Conservation (phyloP, 768 basidiomycete genomes). For the Dentipellis fragilis region DNA sequence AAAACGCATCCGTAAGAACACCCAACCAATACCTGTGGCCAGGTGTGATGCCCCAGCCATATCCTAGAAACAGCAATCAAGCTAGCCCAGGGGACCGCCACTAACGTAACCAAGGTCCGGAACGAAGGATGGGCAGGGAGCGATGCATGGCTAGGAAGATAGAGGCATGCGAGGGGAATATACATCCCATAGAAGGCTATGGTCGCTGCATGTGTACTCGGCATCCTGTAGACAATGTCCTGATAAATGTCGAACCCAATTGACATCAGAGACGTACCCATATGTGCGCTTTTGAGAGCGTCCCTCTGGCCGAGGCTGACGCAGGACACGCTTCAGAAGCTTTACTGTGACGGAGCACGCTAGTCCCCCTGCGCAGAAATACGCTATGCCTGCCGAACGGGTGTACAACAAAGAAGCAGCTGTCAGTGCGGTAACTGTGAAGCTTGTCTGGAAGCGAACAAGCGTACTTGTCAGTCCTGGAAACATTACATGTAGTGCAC, state of each 20-base stretch:
- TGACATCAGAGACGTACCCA: conserved; percentile 38
- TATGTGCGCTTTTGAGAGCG: conserved; percentile 43
- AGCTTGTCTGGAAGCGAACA: conserved; percentile 37
- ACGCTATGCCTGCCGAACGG: conserved; percentile 49
- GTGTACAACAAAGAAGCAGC: conserved; percentile 45
- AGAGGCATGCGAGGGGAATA: conserved; percentile 42
- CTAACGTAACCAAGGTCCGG: conserved; percentile 33
- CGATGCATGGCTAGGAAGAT: conserved; percentile 49
- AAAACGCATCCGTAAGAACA: conserved; percentile 42
- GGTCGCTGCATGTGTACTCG: conserved; percentile 69
- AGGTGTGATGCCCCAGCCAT: conserved; percentile 72
- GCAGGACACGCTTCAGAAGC: conserved; percentile 45
- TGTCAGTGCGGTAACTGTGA: conserved; percentile 43
- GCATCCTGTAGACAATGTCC: conserved; percentile 45
- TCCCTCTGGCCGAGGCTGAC: conserved; percentile 51
- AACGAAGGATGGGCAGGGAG: conserved; percentile 29
- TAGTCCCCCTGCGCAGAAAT: conserved; percentile 49
- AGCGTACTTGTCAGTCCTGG: conserved; percentile 1
- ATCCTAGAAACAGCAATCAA: conserved; percentile 55
- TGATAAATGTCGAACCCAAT: neutral
- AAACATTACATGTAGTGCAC: neutral
- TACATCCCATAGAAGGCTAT: conserved; percentile 59
- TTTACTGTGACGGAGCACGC: conserved; percentile 51
- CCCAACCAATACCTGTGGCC: conserved; percentile 57
- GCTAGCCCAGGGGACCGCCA: conserved; percentile 45